Base-by-base conservation (phyloP, 1,139 yeast genomes). In the Debaryomyces fabryi region DNA sequence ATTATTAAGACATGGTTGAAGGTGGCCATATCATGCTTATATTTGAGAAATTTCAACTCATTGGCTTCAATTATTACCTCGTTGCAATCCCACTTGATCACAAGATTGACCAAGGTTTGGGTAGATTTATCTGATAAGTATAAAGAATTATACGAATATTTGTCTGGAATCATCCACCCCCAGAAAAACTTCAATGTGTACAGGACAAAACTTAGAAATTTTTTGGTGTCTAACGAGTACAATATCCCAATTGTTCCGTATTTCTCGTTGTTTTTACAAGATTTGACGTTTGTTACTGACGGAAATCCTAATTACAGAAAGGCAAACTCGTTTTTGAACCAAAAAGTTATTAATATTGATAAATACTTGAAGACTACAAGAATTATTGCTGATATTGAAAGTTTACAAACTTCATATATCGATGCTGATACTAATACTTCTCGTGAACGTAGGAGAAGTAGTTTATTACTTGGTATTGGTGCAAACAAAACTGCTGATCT, bases 31-130 rank as follows among this genome's bases (percentile, higher is more conserved):
- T 86, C 92, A n/a, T 85, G 96, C 59, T 74, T 86, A 47, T 87
- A 88, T 58, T 73, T 90, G 59, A 76, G 95, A 51, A 91, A 91
- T 63, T 89, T 86, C 71, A 92, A 92, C 65, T 85, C 96, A 0
- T 72, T 90, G 49, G 93, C 96, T n/a, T 88, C 96, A 0, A 88
- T 92, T 46, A 81, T 91, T 64, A 86, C 95, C 0, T 82, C 96
- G 0, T 75, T 92, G 54, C 97, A 91, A 66, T 85, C 90, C 39
- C 93, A 89, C 58, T 78, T 88, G 43, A 76, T 92, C 45, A 82
- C 91, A 3, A 77, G 97, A 58, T 70, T 92, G 49, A 68, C 76
- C 29, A 73, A 69, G 47, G 68, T 89, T 2, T 90, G 97, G 97
- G 66, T 56, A 4, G 83, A 81, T 2, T 65, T 92, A 44, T 76